Conservation (phyloP, 306 rosid genomes). For the Quercus agrifolia region DNA sequence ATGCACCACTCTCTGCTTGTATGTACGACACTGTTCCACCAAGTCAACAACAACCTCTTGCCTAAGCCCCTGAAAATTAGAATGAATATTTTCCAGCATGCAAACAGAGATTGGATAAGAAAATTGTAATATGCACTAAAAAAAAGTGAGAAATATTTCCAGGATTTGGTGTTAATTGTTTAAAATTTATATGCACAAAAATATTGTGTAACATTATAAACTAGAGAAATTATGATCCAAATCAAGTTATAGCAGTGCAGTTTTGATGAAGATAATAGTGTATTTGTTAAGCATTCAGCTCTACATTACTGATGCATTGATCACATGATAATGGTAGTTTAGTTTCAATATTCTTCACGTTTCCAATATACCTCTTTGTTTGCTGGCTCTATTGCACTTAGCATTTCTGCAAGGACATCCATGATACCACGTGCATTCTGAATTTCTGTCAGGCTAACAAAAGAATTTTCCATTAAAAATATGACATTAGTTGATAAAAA, state of each 20-base stretch:
- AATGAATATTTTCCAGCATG: constrained; percentile 13
- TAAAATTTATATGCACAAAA: background rate
- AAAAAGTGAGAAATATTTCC: constrained; percentile 5
- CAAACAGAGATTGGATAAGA: background rate
- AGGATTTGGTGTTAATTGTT: background rate
- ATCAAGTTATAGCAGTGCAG: background rate
- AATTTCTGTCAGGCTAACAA: constrained; percentile 78
- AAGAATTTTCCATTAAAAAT: constrained; percentile 25
- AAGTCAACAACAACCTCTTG: constrained; percentile 97
- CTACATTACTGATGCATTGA: background rate
- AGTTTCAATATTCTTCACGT: constrained; percentile 12
- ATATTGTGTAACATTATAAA: background rate
- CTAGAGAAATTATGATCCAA: background rate
- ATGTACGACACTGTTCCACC: constrained; percentile 86
- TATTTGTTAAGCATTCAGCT: constrained; percentile 8
- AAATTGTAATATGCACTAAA: constrained; percentile 4
- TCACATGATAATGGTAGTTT: background rate
- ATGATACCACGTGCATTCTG: constrained; percentile 95
- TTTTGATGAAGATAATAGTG: background rate
- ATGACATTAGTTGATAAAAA: background rate
- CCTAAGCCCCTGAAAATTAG: constrained; percentile 63
- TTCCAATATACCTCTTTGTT: constrained; percentile 66
- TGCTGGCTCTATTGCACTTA: constrained; percentile 76
- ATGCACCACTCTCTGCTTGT: constrained; percentile 96
- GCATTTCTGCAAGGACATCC: constrained; percentile 97